Percentiles rank a stretch among this genome's conserved stretches.
These are phyloP conservation scores for Hamamelis virginiana DNA, from an alignment of 164 flowering plant species.

Conservation along the genomic window DNA sequence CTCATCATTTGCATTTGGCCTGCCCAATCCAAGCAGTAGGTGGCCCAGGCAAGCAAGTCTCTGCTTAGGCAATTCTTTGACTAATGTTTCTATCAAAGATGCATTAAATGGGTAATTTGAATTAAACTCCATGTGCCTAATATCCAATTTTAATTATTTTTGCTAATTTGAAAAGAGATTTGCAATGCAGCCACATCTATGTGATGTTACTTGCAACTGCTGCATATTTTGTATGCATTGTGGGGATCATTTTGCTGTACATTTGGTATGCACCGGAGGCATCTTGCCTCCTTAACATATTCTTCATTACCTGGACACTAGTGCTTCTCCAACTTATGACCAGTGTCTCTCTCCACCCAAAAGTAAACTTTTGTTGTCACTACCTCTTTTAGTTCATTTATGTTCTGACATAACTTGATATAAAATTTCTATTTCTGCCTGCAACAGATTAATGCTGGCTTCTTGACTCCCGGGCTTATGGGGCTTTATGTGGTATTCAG, in stretches of 20 bases:
- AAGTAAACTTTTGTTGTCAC: conserved; percentile 39
- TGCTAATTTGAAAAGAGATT: conserved; percentile 12
- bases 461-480: conserved; percentile 83
- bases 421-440: not conserved
- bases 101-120: not conserved
- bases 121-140: not conserved
- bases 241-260: conserved; percentile 82
- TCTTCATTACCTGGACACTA: conserved; percentile 84
- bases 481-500: conserved; percentile 84
- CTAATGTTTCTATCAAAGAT: not conserved
- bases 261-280: conserved; percentile 80
- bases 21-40: too few species aligned
- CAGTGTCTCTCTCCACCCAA: conserved; percentile 76
- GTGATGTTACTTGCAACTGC: conserved; percentile 54
- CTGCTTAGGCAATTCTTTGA: too few species aligned
- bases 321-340: conserved; percentile 88
- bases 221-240: conserved; percentile 61
- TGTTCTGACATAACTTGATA: not conserved
- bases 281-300: conserved; percentile 72
- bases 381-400: not conserved
- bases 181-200: conserved; percentile 66
- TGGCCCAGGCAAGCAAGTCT: too few species aligned
- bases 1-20: too few species aligned
- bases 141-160: not conserved
- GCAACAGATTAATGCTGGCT: conserved; percentile 71